A percentile compares a stretch with the other conserved stretches of the same genome.
These are phyloP conservation scores for Penicillium aurantiogriseum DNA, from an alignment of 2,329 filamentous ascomycete genomes.

Conservation along the genomic window DNA sequence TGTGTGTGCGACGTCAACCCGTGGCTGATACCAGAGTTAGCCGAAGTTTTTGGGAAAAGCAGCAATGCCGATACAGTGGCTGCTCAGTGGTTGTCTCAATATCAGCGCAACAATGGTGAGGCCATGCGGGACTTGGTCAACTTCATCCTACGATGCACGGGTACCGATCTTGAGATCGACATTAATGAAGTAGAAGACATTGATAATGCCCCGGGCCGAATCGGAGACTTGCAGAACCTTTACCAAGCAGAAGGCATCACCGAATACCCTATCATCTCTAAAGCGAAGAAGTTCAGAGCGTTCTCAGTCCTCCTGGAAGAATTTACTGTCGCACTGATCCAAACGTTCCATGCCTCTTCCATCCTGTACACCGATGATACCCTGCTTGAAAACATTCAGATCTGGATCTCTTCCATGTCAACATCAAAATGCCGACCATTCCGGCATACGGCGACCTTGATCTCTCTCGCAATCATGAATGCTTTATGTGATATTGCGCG, in stretches of 20 bases:
- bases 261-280: slow-evolving; percentile 89
- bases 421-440: slow-evolving; percentile 85
- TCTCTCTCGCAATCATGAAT: slow-evolving; percentile 75
- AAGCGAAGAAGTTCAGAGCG: slow-evolving; percentile 69
- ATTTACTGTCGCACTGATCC: slow-evolving; percentile 76
- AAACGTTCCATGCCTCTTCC: slow-evolving; percentile 76
- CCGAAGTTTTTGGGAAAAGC: slow-evolving; percentile 59
- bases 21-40: slow-evolving; percentile 36
- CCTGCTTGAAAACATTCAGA: slow-evolving; percentile 82
- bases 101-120: slow-evolving; percentile 54
- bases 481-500: slow-evolving; percentile 72
- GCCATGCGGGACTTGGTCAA: slow-evolving; percentile 61
- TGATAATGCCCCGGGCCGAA: slow-evolving; percentile 75
- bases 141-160: slow-evolving; percentile 65
- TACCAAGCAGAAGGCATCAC: slow-evolving; percentile 80
- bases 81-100: slow-evolving; percentile 57
- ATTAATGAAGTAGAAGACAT: slow-evolving; percentile 83
- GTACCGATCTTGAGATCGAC: slow-evolving; percentile 75
- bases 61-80: slow-evolving; percentile 57
- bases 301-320: slow-evolving; percentile 75
- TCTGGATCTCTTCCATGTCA: slow-evolving; percentile 89
- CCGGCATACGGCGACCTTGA: slow-evolving; percentile 86
- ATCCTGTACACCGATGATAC: slow-evolving; percentile 72
- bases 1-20: slow-evolving; percentile 9
- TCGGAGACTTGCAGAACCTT: slow-evolving; percentile 82